phyloP scores from a whole-genome alignment of 1,139 yeast genomes.

The Pichia sp. region DNA sequence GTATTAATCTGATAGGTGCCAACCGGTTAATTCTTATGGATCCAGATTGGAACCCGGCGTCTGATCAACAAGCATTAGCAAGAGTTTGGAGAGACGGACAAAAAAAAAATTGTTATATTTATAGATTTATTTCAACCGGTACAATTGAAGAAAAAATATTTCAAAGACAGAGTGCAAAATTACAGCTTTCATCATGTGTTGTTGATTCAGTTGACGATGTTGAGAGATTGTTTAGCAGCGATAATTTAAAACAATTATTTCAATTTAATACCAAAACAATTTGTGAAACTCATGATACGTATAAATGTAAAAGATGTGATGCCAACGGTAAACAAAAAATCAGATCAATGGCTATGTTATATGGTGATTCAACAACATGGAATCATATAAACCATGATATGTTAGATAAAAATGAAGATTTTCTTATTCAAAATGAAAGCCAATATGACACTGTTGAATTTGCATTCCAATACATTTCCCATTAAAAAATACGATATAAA shows the following conservation, averaged over 20 bases:
- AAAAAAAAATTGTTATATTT: constrained; percentile 92
- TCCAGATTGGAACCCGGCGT: constrained; percentile 99
- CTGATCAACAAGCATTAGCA: constrained; percentile 97
- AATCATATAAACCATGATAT: constrained; percentile 71
- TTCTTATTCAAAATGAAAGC: constrained; percentile 66
- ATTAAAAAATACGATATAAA: constrained; percentile 27
- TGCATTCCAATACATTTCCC: constrained; percentile 92
- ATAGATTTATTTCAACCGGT: constrained; percentile 89
- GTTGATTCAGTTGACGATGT: constrained; percentile 97
- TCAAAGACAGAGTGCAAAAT: constrained; percentile 95
- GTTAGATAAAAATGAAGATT: constrained; percentile 65
- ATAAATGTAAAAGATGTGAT: constrained; percentile 76
- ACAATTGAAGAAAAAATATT: constrained; percentile 94
- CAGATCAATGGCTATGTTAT: constrained; percentile 81
- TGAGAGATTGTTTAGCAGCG: constrained; percentile 83
- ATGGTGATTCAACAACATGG: constrained; percentile 98
- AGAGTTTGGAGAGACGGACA: constrained; percentile 99
- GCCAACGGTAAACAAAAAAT: constrained; percentile 50
- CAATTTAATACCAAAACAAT: constrained; percentile 59
- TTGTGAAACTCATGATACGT: constrained; percentile 93
- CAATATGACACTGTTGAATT: constrained; percentile 67
- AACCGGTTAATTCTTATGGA: constrained; percentile 82
- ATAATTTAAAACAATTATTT: constrained; percentile 70
- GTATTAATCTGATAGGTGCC: constrained; percentile 94
- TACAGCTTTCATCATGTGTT: constrained; percentile 89